A percentile compares a stretch with the other conserved stretches of the same genome.
These are phyloP conservation scores for Melampsora medusae DNA, from an alignment of 1,284 basidiomycete genomes.

Conservation along the genomic window DNA sequence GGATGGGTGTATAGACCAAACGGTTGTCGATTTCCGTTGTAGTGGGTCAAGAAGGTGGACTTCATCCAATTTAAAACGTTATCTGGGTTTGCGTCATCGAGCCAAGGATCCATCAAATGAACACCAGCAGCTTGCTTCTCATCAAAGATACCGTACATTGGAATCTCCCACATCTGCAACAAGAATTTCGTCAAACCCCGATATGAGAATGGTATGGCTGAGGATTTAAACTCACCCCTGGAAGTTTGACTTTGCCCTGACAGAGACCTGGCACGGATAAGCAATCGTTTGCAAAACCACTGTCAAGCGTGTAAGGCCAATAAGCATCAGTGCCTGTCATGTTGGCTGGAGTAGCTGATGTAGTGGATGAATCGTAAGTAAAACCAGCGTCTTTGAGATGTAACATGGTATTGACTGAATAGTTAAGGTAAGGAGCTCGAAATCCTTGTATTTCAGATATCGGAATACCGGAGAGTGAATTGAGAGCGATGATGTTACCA, in stretches of 20 bases:
- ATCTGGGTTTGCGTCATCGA: slow-evolving; percentile 62
- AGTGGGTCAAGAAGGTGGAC: slow-evolving; percentile 68
- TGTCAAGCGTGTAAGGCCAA: slow-evolving; percentile 58
- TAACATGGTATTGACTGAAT: slow-evolving; percentile 58
- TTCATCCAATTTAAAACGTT: slow-evolving; percentile 70
- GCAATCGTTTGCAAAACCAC: slow-evolving; percentile 73
- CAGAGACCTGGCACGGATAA: slow-evolving; percentile 63
- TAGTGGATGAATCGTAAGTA: slow-evolving; percentile 70
- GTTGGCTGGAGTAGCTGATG: slow-evolving; percentile 68
- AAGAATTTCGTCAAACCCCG: slow-evolving; percentile 46
- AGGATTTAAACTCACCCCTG: slow-evolving; percentile 59
- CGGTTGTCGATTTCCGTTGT: slow-evolving; percentile 70
- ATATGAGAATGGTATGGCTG: slow-evolving; percentile 47
- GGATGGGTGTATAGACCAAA: slow-evolving; percentile 79
- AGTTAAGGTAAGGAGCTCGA: slow-evolving; percentile 74
- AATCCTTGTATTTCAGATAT: slow-evolving; percentile 69
- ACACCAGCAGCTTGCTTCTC: slow-evolving; percentile 61
- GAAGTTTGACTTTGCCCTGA: slow-evolving; percentile 69
- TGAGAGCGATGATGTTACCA: slow-evolving; percentile 75
- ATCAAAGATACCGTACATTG: slow-evolving; percentile 76
- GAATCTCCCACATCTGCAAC: slow-evolving; percentile 67
- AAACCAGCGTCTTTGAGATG: slow-evolving; percentile 64
- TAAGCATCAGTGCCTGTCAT: slow-evolving; percentile 69
- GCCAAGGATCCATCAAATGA: slow-evolving; percentile 79
- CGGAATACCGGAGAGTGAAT: slow-evolving; percentile 75